Evolutionary conservation across 305 asterid genomes (phyloP).

Genomic region (Withania somnifera): DNA sequence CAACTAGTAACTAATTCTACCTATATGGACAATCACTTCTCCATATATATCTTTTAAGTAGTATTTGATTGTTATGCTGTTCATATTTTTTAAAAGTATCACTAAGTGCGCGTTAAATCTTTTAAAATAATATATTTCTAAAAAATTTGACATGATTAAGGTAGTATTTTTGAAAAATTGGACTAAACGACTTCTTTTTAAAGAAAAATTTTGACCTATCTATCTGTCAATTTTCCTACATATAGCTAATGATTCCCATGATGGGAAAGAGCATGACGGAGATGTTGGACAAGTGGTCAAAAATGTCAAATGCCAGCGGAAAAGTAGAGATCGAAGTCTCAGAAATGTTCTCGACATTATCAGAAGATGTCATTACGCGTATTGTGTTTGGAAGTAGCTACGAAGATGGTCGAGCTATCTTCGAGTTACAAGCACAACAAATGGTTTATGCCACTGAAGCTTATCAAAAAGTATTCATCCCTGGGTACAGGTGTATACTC

Average conservation of each 20-base stretch:
- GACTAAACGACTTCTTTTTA: neutral
- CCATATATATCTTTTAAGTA: neutral
- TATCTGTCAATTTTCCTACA: neutral
- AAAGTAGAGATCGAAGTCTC: conserved; percentile 62
- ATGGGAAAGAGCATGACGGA: conserved; percentile 60
- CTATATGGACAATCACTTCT: neutral
- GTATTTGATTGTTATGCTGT: neutral
- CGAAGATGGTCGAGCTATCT: conserved; percentile 64
- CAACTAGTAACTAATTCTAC: neutral
- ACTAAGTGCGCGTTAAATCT: too few relatives aligned
- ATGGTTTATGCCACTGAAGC: conserved; percentile 85
- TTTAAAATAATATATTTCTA: too few relatives aligned
- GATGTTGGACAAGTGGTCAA: conserved; percentile 52
- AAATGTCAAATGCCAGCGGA: conserved; percentile 40
- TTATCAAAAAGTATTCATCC: conserved; percentile 69
- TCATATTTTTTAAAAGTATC: neutral
- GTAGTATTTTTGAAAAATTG: neutral
- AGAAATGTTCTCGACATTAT: conserved; percentile 55
- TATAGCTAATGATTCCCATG: conserved; percentile 71
- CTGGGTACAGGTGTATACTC: conserved; percentile 57
- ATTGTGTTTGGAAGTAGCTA: conserved; percentile 77
- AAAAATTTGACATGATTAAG: neutral
- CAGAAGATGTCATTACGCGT: conserved; percentile 66
- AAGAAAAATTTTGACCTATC: neutral
- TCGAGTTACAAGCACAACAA: conserved; percentile 69